phyloP scores from a whole-genome alignment of 345 rosid genomes.

The Citrus cavaleriei region DNA sequence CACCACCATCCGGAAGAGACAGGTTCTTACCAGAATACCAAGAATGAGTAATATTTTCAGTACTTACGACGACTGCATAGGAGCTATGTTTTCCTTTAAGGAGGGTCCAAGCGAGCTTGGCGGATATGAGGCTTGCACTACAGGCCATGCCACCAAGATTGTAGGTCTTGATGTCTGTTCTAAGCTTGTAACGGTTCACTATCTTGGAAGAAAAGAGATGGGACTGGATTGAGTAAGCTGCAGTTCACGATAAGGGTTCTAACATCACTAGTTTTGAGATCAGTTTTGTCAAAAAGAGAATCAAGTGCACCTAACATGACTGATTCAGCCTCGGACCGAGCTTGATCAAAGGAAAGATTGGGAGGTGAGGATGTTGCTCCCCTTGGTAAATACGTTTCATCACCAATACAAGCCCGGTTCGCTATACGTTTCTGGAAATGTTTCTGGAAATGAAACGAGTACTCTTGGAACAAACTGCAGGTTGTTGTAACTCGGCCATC shows the following conservation, averaged over 20 bases:
- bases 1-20: no score
- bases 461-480: neutral
- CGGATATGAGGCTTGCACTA: constrained; percentile 22
- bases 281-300: constrained; percentile 37
- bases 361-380: no score
- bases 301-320: constrained; percentile 51
- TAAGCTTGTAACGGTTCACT: constrained; percentile 47
- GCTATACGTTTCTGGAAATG: no score
- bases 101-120: no score
- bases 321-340: constrained; percentile 42
- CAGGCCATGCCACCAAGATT: constrained; percentile 68
- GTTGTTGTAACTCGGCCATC: no score
- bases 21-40: no score
- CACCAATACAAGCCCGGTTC: no score
- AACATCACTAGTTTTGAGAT: constrained; percentile 40
- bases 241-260: constrained; percentile 49
- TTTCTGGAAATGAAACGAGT: neutral
- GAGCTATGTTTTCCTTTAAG: no score
- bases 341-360: constrained; percentile 17
- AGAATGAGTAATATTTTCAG: no score
- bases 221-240: constrained; percentile 46
- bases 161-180: constrained; percentile 39
- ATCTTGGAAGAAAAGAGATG: constrained; percentile 49
- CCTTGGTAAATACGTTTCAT: no score
- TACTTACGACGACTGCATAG: no score